Conservation (phyloP, 805 yeast species). For the Metschnikowia cubensis region DNA sequence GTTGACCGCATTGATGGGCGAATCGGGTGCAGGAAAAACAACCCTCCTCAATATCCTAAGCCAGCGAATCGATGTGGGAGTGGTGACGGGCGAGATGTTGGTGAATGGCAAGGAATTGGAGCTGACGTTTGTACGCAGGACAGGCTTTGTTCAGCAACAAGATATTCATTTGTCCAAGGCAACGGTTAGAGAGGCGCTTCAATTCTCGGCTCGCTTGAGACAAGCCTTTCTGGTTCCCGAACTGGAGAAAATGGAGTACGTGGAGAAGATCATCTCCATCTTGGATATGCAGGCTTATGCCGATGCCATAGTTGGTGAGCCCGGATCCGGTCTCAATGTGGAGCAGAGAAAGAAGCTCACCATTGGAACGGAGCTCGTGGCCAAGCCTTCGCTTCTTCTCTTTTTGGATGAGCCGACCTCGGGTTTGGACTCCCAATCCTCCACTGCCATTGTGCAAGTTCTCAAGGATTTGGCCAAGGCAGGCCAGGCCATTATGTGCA, state of each 20-base stretch:
- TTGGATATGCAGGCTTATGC: constrained; percentile 51
- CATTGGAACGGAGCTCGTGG: constrained; percentile 52
- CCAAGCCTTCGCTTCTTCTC: constrained; percentile 47
- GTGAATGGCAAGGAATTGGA: constrained; percentile 50
- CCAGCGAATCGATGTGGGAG: constrained; percentile 51
- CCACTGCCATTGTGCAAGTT: constrained; percentile 54
- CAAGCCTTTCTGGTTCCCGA: constrained; percentile 38
- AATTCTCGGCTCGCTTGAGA: constrained; percentile 48
- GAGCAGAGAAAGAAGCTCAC: constrained; percentile 52
- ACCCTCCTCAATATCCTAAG: constrained; percentile 51
- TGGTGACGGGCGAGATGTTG: constrained; percentile 51
- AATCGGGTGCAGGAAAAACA: constrained; percentile 60
- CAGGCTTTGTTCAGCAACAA: constrained; percentile 58
- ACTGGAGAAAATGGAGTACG: constrained; percentile 44
- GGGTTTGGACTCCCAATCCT: constrained; percentile 36
- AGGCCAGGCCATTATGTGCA: constrained; percentile 54
- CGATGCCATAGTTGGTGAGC: constrained; percentile 46
- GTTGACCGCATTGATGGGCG: constrained; percentile 60
- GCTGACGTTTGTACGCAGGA: constrained; percentile 47
- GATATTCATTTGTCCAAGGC: constrained; percentile 48
- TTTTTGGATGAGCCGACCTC: constrained; percentile 46
- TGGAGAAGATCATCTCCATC: constrained; percentile 45
- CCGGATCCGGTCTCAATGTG: constrained; percentile 48
- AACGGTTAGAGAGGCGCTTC: constrained; percentile 50
- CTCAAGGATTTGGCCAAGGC: constrained; percentile 45